Base-by-base conservation (phyloP, 768 basidiomycete species). In the Tricholoma bakamatsutake region DNA sequence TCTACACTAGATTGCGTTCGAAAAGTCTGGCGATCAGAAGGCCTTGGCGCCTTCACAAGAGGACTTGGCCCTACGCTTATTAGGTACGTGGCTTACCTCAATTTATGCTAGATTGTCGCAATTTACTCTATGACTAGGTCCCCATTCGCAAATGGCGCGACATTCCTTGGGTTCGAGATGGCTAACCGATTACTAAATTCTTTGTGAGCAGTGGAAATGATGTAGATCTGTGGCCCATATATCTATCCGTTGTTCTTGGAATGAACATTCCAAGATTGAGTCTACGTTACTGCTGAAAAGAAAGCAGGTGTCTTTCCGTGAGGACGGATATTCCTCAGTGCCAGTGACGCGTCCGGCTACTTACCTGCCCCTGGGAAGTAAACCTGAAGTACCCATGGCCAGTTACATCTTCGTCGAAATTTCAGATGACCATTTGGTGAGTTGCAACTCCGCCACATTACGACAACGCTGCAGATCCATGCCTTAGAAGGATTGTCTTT, bases 111-210 rank as follows among this genome's bases (percentile, higher is more conserved):
- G 24, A 53, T 7, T 50, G 10, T 28, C 5, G 21, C 27, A 28
- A 48, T 43, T 46, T 54, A 30, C 45, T 58, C 56, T 43, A 15
- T 30, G 31, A 6, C 34, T 52, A 94, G 92, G 63, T 94, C 92
- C 2, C 95, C 94, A 0, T 96, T 97, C 64, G 95, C 95, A 10
- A 98, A 98, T 62, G 96, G 94, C 17, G 93, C 93, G 1, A 98
- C 96, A 0, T 98, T 98, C 80, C 82, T 96, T 55, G 94, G 92
- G 1, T 98, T 94, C 64, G 96, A 98, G 76, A 78, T 98, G 73
- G 92, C 91, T 43, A 93, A 84, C 72, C 80, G 93, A 46, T 59
- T 83, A 42, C 72, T 90, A 57, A 83, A 82, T 64, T 72, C 71
- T 28, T 52, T 15, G 31, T 46, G 31, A 34, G n/a, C 45, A 30